These are phyloP conservation scores for Cyberlindnera misumaiensis DNA, from an alignment of 805 yeast species.

Conservation along the genomic window DNA sequence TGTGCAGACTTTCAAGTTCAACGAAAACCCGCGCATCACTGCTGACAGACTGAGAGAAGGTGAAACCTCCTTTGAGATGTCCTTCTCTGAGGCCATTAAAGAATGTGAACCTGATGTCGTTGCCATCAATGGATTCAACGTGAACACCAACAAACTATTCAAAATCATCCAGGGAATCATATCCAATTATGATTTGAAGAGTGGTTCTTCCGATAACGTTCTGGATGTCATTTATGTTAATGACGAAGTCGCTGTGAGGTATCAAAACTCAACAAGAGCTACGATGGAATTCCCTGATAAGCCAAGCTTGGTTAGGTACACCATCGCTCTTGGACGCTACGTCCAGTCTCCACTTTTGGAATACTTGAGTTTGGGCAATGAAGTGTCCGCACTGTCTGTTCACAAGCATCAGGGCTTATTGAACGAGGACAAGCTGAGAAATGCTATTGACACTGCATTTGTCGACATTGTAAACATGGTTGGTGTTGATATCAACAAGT, in stretches of 20 bases:
- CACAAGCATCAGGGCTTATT: constrained; percentile 70
- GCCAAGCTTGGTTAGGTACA: constrained; percentile 72
- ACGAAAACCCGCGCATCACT: constrained; percentile 53
- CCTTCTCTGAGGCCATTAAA: constrained; percentile 52
- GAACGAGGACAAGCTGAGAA: constrained; percentile 52
- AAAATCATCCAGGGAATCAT: constrained; percentile 51
- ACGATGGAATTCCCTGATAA: constrained; percentile 76
- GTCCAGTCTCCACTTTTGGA: constrained; percentile 91
- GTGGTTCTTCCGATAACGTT: constrained; percentile 39
- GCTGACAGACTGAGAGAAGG: constrained; percentile 36
- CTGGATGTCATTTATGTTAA: constrained; percentile 70
- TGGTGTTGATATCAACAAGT: constrained; percentile 91
- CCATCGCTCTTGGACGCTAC: constrained; percentile 86
- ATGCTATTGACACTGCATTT: constrained; percentile 70
- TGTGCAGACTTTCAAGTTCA: constrained; percentile 71
- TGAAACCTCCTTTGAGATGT: constrained; percentile 56
- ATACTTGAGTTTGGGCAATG: constrained; percentile 74
- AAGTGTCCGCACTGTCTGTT: constrained; percentile 59
- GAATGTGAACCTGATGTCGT: constrained; percentile 80
- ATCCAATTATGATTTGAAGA: constrained; percentile 36
- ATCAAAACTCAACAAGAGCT: constrained; percentile 73
- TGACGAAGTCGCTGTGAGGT: constrained; percentile 89
- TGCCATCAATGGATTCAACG: constrained; percentile 83
- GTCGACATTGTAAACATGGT: constrained; percentile 88
- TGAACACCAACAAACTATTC: constrained; percentile 55